Percentiles rank a stretch among this genome's conserved stretches.
phyloP scores from a whole-genome alignment of 805 yeast species.

The Priceomyces medius region DNA sequence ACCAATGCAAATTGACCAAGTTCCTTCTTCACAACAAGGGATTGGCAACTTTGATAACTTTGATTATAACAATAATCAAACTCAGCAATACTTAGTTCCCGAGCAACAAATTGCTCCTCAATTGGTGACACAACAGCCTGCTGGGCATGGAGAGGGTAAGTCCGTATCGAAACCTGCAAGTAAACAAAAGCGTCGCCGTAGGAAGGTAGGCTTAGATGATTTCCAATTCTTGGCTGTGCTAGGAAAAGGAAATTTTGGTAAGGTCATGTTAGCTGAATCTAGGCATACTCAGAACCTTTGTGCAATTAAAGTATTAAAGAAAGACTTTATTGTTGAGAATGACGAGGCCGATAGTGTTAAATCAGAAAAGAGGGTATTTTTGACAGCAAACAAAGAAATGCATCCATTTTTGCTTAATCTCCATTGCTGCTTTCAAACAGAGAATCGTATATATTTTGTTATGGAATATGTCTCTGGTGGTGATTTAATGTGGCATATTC shows the following conservation, averaged over 20 bases:
- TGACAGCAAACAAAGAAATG: conserved; percentile 76
- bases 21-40: neutral
- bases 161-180: conserved; percentile 23
- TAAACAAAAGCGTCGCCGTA: conserved; percentile 44
- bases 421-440: conserved; percentile 96
- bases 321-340: conserved; percentile 90
- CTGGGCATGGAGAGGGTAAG: neutral
- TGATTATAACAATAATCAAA: conserved; percentile 25
- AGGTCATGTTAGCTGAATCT: conserved; percentile 95
- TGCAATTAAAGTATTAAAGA: conserved; percentile 95
- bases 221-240: conserved; percentile 91
- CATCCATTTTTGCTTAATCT: conserved; percentile 92
- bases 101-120: conserved; percentile 4
- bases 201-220: conserved; percentile 89
- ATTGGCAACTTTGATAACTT: conserved; percentile 18
- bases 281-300: conserved; percentile 77
- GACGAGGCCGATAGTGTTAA: conserved; percentile 95
- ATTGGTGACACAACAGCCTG: conserved; percentile 1
- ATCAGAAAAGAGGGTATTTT: conserved; percentile 90
- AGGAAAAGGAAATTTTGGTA: conserved; percentile 98
- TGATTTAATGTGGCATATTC: conserved; percentile 99
- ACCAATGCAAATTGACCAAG: conserved; percentile 3
- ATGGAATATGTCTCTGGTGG: conserved; percentile 99
- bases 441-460: conserved; percentile 93
- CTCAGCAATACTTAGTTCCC: conserved; percentile 17